Percentiles rank a stretch among this genome's conserved stretches.
Evolutionary conservation across 2,329 filamentous ascomycete species (phyloP).

Genomic region (Cladobotryum mycophilum): DNA sequence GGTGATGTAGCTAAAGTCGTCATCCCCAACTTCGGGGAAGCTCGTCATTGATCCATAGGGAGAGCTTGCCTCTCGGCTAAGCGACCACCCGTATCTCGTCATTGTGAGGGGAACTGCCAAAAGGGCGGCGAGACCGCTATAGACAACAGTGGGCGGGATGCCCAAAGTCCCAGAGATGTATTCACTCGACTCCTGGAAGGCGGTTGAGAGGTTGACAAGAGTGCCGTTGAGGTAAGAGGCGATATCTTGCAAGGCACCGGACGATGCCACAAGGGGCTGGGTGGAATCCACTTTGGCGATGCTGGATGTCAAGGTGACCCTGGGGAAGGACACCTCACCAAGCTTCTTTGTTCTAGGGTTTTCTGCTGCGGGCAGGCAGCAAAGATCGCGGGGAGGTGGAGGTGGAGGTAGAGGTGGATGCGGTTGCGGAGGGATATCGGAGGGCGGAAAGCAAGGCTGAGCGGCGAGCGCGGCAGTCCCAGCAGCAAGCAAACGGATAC

Average conservation of each 20-base stretch:
- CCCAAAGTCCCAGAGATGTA: slow-evolving; percentile 47
- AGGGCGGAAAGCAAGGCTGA: slow-evolving; percentile 10
- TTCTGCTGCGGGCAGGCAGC: background rate
- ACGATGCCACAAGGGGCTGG: slow-evolving; percentile 52
- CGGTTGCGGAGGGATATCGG: background rate
- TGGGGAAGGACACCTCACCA: slow-evolving; percentile 27
- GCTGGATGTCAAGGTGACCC: slow-evolving; percentile 30
- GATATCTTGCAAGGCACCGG: slow-evolving; percentile 56
- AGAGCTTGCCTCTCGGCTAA: slow-evolving; percentile 41
- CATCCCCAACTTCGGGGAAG: slow-evolving; percentile 61
- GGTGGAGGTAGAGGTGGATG: background rate
- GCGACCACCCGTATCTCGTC: slow-evolving; percentile 49
- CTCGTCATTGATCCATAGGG: slow-evolving; percentile 45
- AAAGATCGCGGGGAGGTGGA: slow-evolving; percentile 8
- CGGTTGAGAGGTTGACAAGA: slow-evolving; percentile 41
- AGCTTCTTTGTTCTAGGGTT: background rate
- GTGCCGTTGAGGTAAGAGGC: slow-evolving; percentile 52
- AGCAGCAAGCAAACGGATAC: background rate
- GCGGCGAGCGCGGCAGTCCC: background rate
- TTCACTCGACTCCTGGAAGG: slow-evolving; percentile 42
- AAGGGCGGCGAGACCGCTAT: slow-evolving; percentile 44
- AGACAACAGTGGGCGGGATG: slow-evolving; percentile 42
- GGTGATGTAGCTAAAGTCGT: slow-evolving; percentile 80
- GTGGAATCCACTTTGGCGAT: slow-evolving; percentile 57
- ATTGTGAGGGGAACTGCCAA: slow-evolving; percentile 47